A percentile compares a stretch with the other conserved stretches of the same genome.
Conservation (phyloP, 768 basidiomycete species). For the Leucocoprinus birnbaumii region DNA sequence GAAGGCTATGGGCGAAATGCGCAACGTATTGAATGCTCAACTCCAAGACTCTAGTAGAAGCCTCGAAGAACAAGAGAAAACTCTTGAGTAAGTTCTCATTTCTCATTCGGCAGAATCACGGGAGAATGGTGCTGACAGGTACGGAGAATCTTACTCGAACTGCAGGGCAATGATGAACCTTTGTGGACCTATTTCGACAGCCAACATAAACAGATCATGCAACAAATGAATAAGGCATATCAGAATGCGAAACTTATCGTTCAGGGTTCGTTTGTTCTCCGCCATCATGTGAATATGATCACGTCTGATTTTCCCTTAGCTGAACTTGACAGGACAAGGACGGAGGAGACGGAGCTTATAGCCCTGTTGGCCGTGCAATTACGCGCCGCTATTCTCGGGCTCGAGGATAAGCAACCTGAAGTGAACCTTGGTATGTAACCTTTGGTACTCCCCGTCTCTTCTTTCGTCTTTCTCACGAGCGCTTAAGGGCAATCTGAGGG, state of each 20-base stretch:
- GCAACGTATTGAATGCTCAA: conserved; percentile 68
- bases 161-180: conserved; percentile 85
- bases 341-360: conserved; percentile 34
- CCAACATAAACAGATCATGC: conserved; percentile 85
- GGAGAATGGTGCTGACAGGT: neutral
- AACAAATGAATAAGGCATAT: conserved; percentile 68
- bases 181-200: conserved; percentile 95
- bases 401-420: conserved; percentile 67
- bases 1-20: conserved; percentile 92
- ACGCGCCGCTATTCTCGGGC: conserved; percentile 52
- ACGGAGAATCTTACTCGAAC: conserved; percentile 79
- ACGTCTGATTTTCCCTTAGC: conserved; percentile 35
- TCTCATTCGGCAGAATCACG: neutral
- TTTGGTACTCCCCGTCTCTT: neutral
- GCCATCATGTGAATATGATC: conserved; percentile 13
- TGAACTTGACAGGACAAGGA: conserved; percentile 38
- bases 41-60: conserved; percentile 76
- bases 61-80: conserved; percentile 95
- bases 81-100: conserved; percentile 77
- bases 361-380: conserved; percentile 53
- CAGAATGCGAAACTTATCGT: conserved; percentile 48
- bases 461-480: neutral
- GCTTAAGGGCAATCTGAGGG: conserved; percentile 65
- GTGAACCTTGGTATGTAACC: conserved; percentile 48
- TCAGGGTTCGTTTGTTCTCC: conserved; percentile 35